Conservation (phyloP, 2,329 filamentous ascomycete species). For the Verruconis gallopava region DNA sequence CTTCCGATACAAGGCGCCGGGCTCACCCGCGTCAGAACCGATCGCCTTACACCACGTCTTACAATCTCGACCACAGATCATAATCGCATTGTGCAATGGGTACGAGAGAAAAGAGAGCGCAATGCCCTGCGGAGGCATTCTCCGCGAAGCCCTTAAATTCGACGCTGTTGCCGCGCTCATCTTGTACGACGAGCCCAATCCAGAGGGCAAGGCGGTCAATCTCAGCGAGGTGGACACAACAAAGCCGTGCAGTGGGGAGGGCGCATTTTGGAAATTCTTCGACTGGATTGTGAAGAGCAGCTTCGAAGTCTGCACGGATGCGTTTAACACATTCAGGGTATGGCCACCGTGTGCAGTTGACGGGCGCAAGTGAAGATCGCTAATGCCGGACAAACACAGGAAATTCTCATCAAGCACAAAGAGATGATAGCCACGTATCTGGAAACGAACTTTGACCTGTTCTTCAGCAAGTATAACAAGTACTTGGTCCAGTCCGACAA, state of each 20-base stretch:
- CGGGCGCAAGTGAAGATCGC: constrained; percentile 12
- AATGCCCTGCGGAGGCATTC: constrained; percentile 76
- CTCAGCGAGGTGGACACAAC: constrained; percentile 67
- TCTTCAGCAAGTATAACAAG: constrained; percentile 84
- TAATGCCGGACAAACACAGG: constrained; percentile 36
- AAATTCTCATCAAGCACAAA: constrained; percentile 90
- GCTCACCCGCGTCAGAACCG: constrained; percentile 55
- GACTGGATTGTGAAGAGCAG: constrained; percentile 93
- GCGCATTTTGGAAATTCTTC: constrained; percentile 95
- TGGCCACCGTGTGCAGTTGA: not conserved
- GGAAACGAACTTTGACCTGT: constrained; percentile 77
- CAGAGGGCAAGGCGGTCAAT: constrained; percentile 60
- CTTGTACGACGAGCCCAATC: constrained; percentile 75
- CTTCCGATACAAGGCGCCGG: constrained; percentile 70
- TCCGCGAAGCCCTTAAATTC: constrained; percentile 81
- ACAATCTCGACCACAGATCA: constrained; percentile 70
- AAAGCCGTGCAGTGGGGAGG: constrained; percentile 60
- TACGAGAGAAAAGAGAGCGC: constrained; percentile 87
- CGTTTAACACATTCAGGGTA: constrained; percentile 93
- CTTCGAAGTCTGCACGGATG: constrained; percentile 94
- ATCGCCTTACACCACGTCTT: constrained; percentile 82
- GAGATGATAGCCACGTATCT: constrained; percentile 79
- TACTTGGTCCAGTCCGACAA: constrained; percentile 81
- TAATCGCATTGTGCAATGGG: constrained; percentile 76
- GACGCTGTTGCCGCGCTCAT: constrained; percentile 85